A percentile compares a stretch with the other conserved stretches of the same genome.
These are phyloP conservation scores for Coemansia sp. DNA, from an alignment of 192 early-diverging fungal genomes.

Conservation along the genomic window DNA sequence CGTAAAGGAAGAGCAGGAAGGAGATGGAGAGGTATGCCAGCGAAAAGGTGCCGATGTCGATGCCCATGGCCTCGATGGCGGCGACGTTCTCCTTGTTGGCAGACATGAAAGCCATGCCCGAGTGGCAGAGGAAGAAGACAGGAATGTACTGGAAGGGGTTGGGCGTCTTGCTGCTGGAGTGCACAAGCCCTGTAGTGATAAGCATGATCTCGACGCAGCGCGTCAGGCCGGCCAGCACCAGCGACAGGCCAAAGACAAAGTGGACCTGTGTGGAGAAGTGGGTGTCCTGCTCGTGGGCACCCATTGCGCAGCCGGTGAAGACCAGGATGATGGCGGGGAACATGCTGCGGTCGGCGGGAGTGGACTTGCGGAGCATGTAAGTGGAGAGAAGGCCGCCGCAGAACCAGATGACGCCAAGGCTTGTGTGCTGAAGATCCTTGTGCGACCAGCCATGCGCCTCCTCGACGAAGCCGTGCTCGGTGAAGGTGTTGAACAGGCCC, in stretches of 20 bases:
- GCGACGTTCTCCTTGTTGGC: conserved; percentile 62
- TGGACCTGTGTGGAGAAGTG: conserved; percentile 65
- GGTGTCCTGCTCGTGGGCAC: conserved; percentile 61
- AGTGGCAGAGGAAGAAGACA: conserved; percentile 59
- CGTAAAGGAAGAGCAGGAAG: conserved; percentile 62
- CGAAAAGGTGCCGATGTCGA: conserved; percentile 64
- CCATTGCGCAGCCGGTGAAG: conserved; percentile 66
- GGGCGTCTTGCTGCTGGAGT: conserved; percentile 20
- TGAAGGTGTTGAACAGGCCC: conserved; percentile 73
- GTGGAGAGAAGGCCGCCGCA: conserved; percentile 64
- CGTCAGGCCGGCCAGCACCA: conserved; percentile 60
- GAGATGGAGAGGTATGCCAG: conserved; percentile 61
- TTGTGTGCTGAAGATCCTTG: conserved; percentile 70
- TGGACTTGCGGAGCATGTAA: conserved; percentile 48
- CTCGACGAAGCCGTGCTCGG: conserved; percentile 65
- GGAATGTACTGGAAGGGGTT: conserved; percentile 58
- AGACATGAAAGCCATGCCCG: conserved; percentile 68
- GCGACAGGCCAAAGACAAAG: conserved; percentile 65
- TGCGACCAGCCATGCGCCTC: conserved; percentile 62
- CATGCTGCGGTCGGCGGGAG: conserved; percentile 56
- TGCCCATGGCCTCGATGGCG: conserved; percentile 44
- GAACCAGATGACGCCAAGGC: conserved; percentile 72
- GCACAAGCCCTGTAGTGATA: conserved; percentile 38
- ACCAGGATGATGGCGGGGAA: conserved; percentile 65
- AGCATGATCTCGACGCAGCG: conserved; percentile 63